phyloP scores from a whole-genome alignment of 345 rosid species.

The Salix caprea region DNA sequence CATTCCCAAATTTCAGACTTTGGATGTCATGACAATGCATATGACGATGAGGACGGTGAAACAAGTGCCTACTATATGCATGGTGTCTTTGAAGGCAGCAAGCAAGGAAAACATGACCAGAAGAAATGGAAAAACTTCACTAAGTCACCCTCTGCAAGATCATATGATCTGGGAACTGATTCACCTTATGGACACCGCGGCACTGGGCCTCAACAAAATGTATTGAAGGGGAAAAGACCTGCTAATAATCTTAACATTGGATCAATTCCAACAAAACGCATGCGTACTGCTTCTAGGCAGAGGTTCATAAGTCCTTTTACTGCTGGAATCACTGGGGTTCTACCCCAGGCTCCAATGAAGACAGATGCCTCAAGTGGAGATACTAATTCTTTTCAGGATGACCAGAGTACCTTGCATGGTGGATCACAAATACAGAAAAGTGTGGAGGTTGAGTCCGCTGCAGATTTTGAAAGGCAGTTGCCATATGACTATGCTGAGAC shows the following conservation, averaged over 20 bases:
- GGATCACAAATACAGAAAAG: conserved; percentile 67
- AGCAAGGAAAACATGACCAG: conserved; percentile 49
- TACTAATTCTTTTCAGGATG: conserved; percentile 93
- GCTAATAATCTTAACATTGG: conserved; percentile 54
- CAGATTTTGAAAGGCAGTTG: conserved; percentile 61
- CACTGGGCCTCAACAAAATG: conserved; percentile 47
- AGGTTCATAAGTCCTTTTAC: conserved; percentile 62
- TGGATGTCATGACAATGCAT: conserved; percentile 52
- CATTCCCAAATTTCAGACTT: conserved; percentile 44
- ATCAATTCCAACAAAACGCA: conserved; percentile 80
- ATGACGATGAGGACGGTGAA: conserved; percentile 89
- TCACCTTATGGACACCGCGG: conserved; percentile 46
- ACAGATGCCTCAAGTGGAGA: conserved; percentile 98
- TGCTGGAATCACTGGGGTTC: conserved; percentile 47
- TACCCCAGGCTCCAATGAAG: conserved; percentile 45
- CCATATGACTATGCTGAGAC: conserved; percentile 74
- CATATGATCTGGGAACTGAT: conserved; percentile 60
- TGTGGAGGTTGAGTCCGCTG: conserved; percentile 76
- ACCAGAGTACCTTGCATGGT: conserved; percentile 73
- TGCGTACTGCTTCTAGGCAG: conserved; percentile 85
- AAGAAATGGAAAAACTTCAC: conserved; percentile 56
- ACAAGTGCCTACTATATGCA: conserved; percentile 65
- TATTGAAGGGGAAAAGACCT: conserved; percentile 63
- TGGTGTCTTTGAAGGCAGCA: conserved; percentile 56
- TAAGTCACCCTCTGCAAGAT: conserved; percentile 50